Evolutionary conservation across 352 stramenopile species (phyloP).

Genomic region (Phytophthora pseudosyringae): DNA sequence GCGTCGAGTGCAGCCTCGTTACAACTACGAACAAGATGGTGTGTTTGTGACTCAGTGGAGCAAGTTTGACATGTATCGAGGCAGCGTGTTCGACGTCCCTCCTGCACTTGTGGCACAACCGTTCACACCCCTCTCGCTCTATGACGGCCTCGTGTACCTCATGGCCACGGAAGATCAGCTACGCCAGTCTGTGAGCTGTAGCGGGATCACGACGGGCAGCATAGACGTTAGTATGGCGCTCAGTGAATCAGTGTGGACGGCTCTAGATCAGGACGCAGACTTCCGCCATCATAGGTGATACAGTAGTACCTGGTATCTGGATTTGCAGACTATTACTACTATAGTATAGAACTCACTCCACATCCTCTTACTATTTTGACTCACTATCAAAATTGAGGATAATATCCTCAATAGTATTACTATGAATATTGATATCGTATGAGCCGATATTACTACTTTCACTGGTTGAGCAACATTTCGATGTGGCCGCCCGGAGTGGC

Average conservation of each 20-base stretch:
- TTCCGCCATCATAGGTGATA: neutral
- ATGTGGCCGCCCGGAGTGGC: too few relatives aligned
- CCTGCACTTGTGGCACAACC: slow-evolving; percentile 25
- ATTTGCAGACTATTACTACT: too few relatives aligned
- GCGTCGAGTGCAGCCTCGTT: slow-evolving; percentile 12
- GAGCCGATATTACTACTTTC: too few relatives aligned
- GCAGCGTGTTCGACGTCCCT: slow-evolving; percentile 14
- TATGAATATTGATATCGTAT: too few relatives aligned
- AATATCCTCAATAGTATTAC: too few relatives aligned
- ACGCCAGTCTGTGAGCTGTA: neutral
- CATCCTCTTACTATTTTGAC: too few relatives aligned
- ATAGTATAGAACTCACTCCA: too few relatives aligned
- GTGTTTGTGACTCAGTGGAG: slow-evolving; percentile 31
- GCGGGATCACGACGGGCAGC: slow-evolving; percentile 7
- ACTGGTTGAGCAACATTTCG: too few relatives aligned
- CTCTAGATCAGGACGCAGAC: slow-evolving; percentile 9
- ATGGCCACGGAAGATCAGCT: slow-evolving; percentile 35
- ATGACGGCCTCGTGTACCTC: slow-evolving; percentile 31
- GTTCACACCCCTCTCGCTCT: slow-evolving; percentile 28
- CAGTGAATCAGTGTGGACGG: slow-evolving; percentile 17
- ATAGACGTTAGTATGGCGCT: slow-evolving; percentile 5
- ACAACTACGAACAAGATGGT: slow-evolving; percentile 19
- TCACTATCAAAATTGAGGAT: too few relatives aligned
- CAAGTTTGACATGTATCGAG: slow-evolving; percentile 36
- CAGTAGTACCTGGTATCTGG: too few relatives aligned